A percentile compares a stretch with the other conserved stretches of the same genome.
phyloP scores from a whole-genome alignment of 176 grass and related monocot genomes.

The Bromus sterilis region DNA sequence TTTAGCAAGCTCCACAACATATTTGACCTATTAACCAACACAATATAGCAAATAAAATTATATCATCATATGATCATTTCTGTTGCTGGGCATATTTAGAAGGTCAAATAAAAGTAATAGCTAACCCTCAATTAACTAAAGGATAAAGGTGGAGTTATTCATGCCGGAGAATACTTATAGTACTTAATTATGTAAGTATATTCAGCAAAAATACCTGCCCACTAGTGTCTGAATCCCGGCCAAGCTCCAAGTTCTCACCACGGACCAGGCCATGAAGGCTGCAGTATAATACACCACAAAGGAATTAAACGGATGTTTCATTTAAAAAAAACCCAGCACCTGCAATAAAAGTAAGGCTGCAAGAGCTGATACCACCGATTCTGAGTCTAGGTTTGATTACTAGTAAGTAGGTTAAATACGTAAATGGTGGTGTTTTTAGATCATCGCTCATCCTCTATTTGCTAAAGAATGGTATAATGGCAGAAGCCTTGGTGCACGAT shows the following conservation, averaged over 20 bases:
- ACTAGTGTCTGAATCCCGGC: slow-evolving; percentile 84
- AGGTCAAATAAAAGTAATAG: slow-evolving; percentile 1
- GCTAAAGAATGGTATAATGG: neutral
- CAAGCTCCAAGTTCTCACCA: slow-evolving; percentile 92
- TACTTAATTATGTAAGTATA: neutral
- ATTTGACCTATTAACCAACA: slow-evolving; percentile 63
- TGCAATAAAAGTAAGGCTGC: slow-evolving; percentile 1
- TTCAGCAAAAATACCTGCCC: slow-evolving; percentile 50
- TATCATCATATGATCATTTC: neutral
- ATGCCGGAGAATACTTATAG: neutral
- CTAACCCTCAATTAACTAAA: neutral
- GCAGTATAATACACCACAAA: slow-evolving; percentile 33
- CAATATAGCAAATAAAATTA: slow-evolving; percentile 12
- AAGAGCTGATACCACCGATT: neutral
- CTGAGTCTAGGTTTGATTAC: neutral
- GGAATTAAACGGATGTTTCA: slow-evolving; percentile 21
- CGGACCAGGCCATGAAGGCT: slow-evolving; percentile 80
- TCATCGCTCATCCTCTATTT: neutral
- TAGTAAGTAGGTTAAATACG: slow-evolving; percentile 1
- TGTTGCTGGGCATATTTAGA: slow-evolving; percentile 11
- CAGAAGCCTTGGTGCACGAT: neutral
- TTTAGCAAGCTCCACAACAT: slow-evolving; percentile 90
- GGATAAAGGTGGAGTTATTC: neutral
- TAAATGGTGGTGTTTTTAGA: neutral
- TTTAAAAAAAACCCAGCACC: neutral